A percentile compares a stretch with the other conserved stretches of the same genome.
These are phyloP conservation scores for Trametes cinnabarina DNA, from an alignment of 768 basidiomycete genomes.

Conservation along the genomic window DNA sequence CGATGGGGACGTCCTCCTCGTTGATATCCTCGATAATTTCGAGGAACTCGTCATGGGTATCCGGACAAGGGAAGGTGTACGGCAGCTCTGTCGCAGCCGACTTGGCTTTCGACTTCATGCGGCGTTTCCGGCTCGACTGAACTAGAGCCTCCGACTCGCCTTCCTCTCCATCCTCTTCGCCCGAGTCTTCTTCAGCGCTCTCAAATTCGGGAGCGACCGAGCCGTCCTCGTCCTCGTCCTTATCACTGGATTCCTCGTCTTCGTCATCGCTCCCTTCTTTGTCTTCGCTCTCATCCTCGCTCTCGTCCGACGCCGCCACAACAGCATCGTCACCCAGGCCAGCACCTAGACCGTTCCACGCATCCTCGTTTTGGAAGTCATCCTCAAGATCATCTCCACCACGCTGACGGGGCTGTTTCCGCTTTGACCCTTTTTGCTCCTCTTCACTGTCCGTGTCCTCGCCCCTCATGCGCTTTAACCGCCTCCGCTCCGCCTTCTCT, in stretches of 20 bases:
- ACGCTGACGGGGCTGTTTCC: slow-evolving; percentile 52
- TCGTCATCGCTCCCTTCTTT: slow-evolving; percentile 32
- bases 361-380: slow-evolving; percentile 51
- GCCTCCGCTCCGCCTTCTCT: slow-evolving; percentile 78
- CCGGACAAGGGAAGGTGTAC: slow-evolving; percentile 89
- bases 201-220: slow-evolving; percentile 38
- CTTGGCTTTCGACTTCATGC: slow-evolving; percentile 30
- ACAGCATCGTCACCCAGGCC: slow-evolving; percentile 34
- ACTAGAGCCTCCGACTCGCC: slow-evolving; percentile 41
- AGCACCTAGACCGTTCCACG: slow-evolving; percentile 30
- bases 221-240: slow-evolving; percentile 28
- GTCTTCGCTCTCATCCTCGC: slow-evolving; percentile 36
- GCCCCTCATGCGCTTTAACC: slow-evolving; percentile 84
- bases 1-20: slow-evolving; percentile 71
- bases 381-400: slow-evolving; percentile 93
- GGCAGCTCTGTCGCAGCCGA: slow-evolving; percentile 62
- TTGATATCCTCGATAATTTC: slow-evolving; percentile 70
- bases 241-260: slow-evolving; percentile 30
- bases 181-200: slow-evolving; percentile 38
- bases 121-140: slow-evolving; percentile 35
- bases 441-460: slow-evolving; percentile 63
- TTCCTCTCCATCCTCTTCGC: slow-evolving; percentile 41
- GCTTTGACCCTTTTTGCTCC: slow-evolving; percentile 38
- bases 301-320: slow-evolving; percentile 39
- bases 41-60: slow-evolving; percentile 81